phyloP scores from a whole-genome alignment of 73 alveolate species.

The Durusdinium trenchii region DNA sequence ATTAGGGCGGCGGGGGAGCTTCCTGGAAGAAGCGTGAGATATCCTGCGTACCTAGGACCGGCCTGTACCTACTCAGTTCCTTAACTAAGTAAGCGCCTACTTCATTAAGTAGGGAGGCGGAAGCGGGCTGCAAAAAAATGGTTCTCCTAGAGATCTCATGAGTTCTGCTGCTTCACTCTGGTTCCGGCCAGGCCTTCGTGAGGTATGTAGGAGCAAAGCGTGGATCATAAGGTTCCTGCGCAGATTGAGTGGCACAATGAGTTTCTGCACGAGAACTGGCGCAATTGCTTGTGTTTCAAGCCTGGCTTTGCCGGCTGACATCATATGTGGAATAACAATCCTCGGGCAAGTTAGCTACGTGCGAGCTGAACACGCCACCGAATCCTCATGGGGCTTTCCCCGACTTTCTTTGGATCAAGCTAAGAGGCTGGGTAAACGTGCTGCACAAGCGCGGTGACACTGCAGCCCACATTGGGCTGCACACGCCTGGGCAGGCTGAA shows the following conservation, averaged over 20 bases:
- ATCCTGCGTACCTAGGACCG: too few relatives aligned
- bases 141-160: too few relatives aligned
- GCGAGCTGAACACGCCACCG: background rate
- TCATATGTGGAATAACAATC: constrained; percentile 81
- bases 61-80: too few relatives aligned
- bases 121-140: too few relatives aligned
- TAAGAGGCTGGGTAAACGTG: constrained; percentile 65
- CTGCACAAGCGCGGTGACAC: constrained; percentile 79
- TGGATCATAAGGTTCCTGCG: constrained; percentile 61
- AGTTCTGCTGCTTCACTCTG: too few relatives aligned
- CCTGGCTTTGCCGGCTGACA: constrained; percentile 68
- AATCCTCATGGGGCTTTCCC: background rate
- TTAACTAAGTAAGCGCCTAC: too few relatives aligned
- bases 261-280: background rate
- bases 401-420: background rate
- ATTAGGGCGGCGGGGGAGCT: too few relatives aligned
- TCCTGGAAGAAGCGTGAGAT: too few relatives aligned
- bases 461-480: constrained; percentile 88
- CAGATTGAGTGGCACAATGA: background rate
- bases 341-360: background rate
- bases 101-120: too few relatives aligned
- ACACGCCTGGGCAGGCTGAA: constrained; percentile 44
- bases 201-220: constrained; percentile 90
- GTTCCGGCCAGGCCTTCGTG: constrained; percentile 72
- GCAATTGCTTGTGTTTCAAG: background rate